Percentiles rank a stretch among this genome's conserved stretches.
phyloP scores from a whole-genome alignment of 2,329 filamentous ascomycete species.

The Venturia effusa region DNA sequence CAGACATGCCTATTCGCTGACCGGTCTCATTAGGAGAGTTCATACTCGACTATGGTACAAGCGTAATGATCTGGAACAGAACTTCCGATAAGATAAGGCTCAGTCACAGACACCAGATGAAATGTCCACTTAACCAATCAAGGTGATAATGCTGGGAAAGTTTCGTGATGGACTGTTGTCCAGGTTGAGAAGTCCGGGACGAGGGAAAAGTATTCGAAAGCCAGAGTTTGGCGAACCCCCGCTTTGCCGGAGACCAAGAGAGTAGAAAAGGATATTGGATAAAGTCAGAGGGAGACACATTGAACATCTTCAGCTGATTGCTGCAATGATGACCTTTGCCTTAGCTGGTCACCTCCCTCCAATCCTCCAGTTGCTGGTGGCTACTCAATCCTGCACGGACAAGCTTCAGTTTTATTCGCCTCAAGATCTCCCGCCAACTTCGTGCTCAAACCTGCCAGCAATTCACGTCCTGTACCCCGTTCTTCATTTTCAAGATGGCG shows the following conservation, averaged over 20 bases:
- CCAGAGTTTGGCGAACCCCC: background rate
- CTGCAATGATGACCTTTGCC: too few relatives aligned
- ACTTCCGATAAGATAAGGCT: background rate
- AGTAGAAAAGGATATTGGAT: background rate
- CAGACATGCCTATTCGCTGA: background rate
- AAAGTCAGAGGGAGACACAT: background rate
- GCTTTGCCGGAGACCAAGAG: background rate
- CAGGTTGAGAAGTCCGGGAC: background rate
- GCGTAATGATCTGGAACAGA: background rate
- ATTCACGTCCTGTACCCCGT: background rate
- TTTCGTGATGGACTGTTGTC: conserved; percentile 16
- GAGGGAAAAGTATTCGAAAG: background rate
- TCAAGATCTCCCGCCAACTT: background rate
- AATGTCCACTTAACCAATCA: conserved; percentile 19
- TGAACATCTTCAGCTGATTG: too few relatives aligned
- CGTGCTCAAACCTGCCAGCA: background rate
- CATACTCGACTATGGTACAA: background rate
- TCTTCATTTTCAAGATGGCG: background rate
- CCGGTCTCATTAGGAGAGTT: background rate
- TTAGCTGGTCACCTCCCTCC: too few relatives aligned
- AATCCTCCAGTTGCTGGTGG: background rate
- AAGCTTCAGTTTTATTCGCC: background rate
- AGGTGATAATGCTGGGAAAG: conserved; percentile 17
- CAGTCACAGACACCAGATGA: conserved; percentile 16
- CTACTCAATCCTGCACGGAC: background rate